Base-by-base conservation (phyloP, 306 rosid species). In the Pyrus betulifolia region DNA sequence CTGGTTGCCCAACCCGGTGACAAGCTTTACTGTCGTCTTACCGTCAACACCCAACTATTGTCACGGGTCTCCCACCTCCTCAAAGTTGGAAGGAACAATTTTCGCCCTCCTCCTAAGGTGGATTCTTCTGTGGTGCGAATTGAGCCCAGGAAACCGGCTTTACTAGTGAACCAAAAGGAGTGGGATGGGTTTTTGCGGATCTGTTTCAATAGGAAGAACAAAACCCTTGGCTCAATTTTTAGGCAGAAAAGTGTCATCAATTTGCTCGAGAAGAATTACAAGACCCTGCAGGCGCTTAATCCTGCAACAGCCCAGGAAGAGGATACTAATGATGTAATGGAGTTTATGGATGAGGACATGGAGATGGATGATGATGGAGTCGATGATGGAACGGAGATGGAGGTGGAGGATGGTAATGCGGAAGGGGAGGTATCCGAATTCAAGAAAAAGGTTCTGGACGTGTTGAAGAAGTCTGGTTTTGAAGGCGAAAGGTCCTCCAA, bases 1-100 rank as follows among this genome's bases (percentile, higher is more conserved):
- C 79, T 94, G 75, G 93, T 94, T 27, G 98, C 97, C 51, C 98
- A 89, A 84, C 98, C 98, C 0, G 96, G 97, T 17, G 97, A 94
- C 63, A 94, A 92, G 79, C 92, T 92, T 44, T 95, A 95, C 80
- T 92, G 98, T 33, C 97, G 97, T 73, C 93, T 95, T 6, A 92
- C 98, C 0, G 98, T 92, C 58, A 95, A 95, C 76, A 90, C 97
- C 7, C 96, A 90, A 74, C 93, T 92, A 33, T 84, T 85, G n/a
- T 84, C 98, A 18, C 88, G 94, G 71, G 86, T 94, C 23, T 94
- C 85, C 67, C 98, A 95, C 72, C 98, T 95, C 54, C 95, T 95
- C 15, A 95, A 95, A 84, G 98, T 95, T 45, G 98, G 97, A 11
- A 89, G 82, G 81, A 95, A 92, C 83, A 95, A 95, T 77, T 94